Percentiles rank a stretch among this genome's conserved stretches.
Conservation (phyloP, 2,329 filamentous ascomycete genomes). For the Xylaria sp. region DNA sequence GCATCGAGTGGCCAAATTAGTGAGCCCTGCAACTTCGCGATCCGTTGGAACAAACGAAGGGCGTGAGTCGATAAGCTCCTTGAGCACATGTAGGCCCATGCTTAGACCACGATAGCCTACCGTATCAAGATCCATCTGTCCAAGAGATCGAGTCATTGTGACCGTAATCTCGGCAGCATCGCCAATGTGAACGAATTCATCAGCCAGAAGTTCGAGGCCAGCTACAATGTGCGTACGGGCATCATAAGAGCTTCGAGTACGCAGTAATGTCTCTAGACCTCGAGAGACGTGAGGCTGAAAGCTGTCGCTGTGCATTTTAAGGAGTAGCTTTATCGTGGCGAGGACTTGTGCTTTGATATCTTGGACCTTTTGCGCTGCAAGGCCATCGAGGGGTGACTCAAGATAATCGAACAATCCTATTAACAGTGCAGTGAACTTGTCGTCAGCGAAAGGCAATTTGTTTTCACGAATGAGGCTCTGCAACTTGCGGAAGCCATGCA, state of each 20-base stretch:
- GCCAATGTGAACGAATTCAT: slow-evolving; percentile 75
- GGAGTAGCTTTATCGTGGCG: slow-evolving; percentile 77
- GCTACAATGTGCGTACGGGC: slow-evolving; percentile 76
- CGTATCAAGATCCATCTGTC: slow-evolving; percentile 57
- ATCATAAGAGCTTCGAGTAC: slow-evolving; percentile 73
- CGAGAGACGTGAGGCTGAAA: slow-evolving; percentile 75
- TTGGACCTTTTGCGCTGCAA: slow-evolving; percentile 72
- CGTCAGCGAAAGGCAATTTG: slow-evolving; percentile 70
- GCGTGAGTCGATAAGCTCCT: slow-evolving; percentile 65
- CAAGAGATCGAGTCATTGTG: slow-evolving; percentile 63
- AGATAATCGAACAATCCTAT: slow-evolving; percentile 77
- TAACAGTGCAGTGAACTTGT: slow-evolving; percentile 76
- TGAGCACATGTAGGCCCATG: slow-evolving; percentile 73
- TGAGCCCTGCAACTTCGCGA: slow-evolving; percentile 62
- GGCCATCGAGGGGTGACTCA: slow-evolving; percentile 66
- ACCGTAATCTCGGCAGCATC: slow-evolving; percentile 69
- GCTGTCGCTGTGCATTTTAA: slow-evolving; percentile 72
- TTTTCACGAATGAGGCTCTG: slow-evolving; percentile 78
- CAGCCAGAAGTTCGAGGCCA: slow-evolving; percentile 77
- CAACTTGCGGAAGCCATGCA: slow-evolving; percentile 82
- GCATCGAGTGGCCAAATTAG: slow-evolving; percentile 64
- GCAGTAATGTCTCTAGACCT: slow-evolving; percentile 74
- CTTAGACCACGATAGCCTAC: slow-evolving; percentile 64
- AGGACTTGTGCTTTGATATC: slow-evolving; percentile 81
- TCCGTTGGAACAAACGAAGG: slow-evolving; percentile 62